Evolutionary conservation across 2,329 filamentous ascomycete genomes (phyloP), one percentile per base, ranked within the genome.

Genomic region (Camptophora hylomeconis): DNA sequence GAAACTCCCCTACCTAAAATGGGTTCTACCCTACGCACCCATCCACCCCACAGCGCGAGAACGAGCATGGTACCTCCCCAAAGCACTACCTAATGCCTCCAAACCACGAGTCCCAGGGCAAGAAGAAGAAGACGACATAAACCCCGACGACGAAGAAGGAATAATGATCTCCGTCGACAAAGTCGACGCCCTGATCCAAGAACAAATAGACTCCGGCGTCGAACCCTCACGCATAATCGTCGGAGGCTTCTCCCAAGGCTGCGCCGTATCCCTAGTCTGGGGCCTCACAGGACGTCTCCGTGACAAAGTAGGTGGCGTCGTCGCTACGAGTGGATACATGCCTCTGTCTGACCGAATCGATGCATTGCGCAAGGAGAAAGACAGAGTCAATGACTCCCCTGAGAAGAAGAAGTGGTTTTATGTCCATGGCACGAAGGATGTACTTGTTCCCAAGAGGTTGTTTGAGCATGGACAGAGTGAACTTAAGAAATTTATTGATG

Each of bases 1-100:
- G 35, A 67, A 66, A 44, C 51, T 67, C 4, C 53, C 60, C 1
- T 53, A 64, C 40, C 45, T 65, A 38, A 50, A 53, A 26, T 67
- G 63, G 63, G 47, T 65, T 21, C 53, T 68, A 16, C 63, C 65
- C 9, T 65, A 62, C 31, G 63, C 64, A 3, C 49, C 53, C 22
- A 51, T 60, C 20, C 58, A 65, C 40, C 55, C 50, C 32, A 59
- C 65, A 24, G 49, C 60, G 10, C 54, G 53, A 38, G 25, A 33
- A 9, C 33, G 30, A n/a, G 46, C 55, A 14, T 40, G 60, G 53
- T 34, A 64, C 59, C 12, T 67, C 60, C 63, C 65, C 54, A 45
- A 50, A 47, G 12, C 62, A 55, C 1, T 56, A 51, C 9, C 39
- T 37, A 11, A 51, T 59, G 38, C 50, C 45, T n/a, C 53, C 55